Conservation (phyloP, 352 stramenopile genomes). For the Peronospora belbahrii region DNA sequence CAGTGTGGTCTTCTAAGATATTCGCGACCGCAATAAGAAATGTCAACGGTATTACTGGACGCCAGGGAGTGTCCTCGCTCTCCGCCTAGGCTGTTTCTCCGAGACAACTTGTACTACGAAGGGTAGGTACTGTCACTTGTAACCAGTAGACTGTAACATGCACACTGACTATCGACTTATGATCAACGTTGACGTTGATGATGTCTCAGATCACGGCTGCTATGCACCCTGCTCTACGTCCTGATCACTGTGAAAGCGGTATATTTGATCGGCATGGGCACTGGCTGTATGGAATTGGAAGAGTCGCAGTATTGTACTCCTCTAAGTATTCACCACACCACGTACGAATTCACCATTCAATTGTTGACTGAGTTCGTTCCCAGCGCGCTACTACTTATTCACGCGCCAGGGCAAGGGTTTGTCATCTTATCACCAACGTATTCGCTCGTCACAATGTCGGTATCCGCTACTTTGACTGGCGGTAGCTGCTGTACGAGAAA, state of each 20-base stretch:
- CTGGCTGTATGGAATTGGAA: slow-evolving; percentile 46
- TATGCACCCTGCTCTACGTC: slow-evolving; percentile 59
- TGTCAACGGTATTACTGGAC: slow-evolving; percentile 8
- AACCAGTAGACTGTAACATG: neutral
- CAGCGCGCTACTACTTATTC: slow-evolving; percentile 48
- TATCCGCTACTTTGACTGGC: slow-evolving; percentile 25
- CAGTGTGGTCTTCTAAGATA: too few relatives aligned
- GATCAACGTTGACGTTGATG: slow-evolving; percentile 1
- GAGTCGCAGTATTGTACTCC: slow-evolving; percentile 54
- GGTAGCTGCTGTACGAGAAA: slow-evolving; percentile 26
- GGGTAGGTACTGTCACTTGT: slow-evolving; percentile 25
- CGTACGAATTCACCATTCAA: slow-evolving; percentile 66
- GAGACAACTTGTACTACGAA: slow-evolving; percentile 53
- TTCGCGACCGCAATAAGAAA: slow-evolving; percentile 22
- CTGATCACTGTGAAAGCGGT: slow-evolving; percentile 57
- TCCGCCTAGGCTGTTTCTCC: slow-evolving; percentile 34
- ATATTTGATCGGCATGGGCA: slow-evolving; percentile 69
- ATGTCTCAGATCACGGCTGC: slow-evolving; percentile 61
- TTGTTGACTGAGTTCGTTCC: slow-evolving; percentile 71
- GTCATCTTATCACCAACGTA: slow-evolving; percentile 15
- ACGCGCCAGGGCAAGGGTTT: slow-evolving; percentile 39
- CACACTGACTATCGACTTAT: slow-evolving; percentile 4
- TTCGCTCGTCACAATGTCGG: slow-evolving; percentile 22
- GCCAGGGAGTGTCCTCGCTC: slow-evolving; percentile 8
- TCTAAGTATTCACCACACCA: slow-evolving; percentile 56